Conservation (phyloP, 371 early-diverging fungal species). For the Coemansia sp. region DNA sequence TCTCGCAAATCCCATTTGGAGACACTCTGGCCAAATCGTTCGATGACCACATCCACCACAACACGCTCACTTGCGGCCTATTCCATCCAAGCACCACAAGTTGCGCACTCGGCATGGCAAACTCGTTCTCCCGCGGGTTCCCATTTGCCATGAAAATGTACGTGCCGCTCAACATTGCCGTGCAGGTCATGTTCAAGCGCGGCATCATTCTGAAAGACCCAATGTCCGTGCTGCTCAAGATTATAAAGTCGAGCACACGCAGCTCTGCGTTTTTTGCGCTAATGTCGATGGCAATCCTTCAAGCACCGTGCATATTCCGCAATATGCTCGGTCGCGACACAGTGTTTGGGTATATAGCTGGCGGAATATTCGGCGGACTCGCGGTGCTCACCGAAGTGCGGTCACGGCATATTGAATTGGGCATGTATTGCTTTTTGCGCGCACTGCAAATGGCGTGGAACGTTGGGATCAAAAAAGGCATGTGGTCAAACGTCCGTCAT, state of each 20-base stretch:
- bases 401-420: conserved; percentile 77
- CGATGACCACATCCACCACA: conserved; percentile 56
- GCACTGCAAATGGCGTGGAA: conserved; percentile 77
- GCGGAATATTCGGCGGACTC: conserved; percentile 69
- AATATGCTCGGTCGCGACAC: conserved; percentile 59
- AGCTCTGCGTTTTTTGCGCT: conserved; percentile 71
- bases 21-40: conserved; percentile 8
- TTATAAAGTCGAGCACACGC: conserved; percentile 62
- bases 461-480: conserved; percentile 48
- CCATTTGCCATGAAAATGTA: conserved; percentile 42
- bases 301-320: conserved; percentile 68
- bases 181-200: conserved; percentile 44
- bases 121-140: conserved; percentile 39
- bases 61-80: conserved; percentile 68
- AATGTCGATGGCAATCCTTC: conserved; percentile 66
- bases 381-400: conserved; percentile 74
- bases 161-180: conserved; percentile 39
- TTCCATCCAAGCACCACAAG: conserved; percentile 69
- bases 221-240: conserved; percentile 32
- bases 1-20: conserved; percentile 18
- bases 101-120: conserved; percentile 51
- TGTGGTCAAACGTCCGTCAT: conserved; percentile 54
- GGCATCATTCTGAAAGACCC: conserved; percentile 40
- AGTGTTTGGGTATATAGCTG: conserved; percentile 58
- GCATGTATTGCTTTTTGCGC: conserved; percentile 78